These are phyloP conservation scores for Skeletonema potamos DNA, from an alignment of 108 stramenopile genomes.

Conservation along the genomic window DNA sequence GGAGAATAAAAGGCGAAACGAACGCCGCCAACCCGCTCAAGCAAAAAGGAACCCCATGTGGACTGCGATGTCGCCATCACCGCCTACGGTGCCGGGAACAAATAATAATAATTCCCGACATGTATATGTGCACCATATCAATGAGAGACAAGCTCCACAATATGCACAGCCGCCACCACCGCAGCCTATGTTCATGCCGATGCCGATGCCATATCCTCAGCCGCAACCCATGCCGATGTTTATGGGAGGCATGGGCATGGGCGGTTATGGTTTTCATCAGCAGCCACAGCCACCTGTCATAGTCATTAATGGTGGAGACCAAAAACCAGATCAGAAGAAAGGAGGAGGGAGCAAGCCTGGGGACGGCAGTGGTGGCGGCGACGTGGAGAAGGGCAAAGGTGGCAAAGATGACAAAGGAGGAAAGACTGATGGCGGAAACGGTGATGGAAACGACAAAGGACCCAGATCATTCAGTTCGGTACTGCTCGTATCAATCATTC, in stretches of 20 bases:
- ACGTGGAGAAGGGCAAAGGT: background rate
- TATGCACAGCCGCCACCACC: background rate
- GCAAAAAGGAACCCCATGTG: background rate
- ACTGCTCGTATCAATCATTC: background rate
- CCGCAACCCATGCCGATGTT: constrained; percentile 2
- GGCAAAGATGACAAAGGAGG: constrained; percentile 4
- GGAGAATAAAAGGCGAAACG: no score
- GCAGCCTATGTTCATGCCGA: background rate
- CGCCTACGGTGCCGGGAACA: background rate
- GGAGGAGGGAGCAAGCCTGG: background rate
- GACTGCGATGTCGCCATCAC: background rate
- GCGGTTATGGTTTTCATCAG: background rate
- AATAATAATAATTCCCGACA: background rate
- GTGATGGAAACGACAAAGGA: background rate
- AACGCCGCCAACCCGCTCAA: no score
- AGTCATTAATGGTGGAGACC: background rate
- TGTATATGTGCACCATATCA: constrained; percentile 6
- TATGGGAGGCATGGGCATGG: background rate
- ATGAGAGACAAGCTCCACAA: constrained; percentile 1
- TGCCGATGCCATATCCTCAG: background rate
- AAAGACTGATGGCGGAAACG: background rate
- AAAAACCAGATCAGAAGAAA: no score
- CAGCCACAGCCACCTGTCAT: constrained; percentile 11
- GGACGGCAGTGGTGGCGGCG: constrained; percentile 1
- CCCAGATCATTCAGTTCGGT: background rate